Percentiles rank a stretch among this genome's conserved stretches.
Conservation (phyloP, 2,329 filamentous ascomycete genomes). For the Aureobasidium sp. region DNA sequence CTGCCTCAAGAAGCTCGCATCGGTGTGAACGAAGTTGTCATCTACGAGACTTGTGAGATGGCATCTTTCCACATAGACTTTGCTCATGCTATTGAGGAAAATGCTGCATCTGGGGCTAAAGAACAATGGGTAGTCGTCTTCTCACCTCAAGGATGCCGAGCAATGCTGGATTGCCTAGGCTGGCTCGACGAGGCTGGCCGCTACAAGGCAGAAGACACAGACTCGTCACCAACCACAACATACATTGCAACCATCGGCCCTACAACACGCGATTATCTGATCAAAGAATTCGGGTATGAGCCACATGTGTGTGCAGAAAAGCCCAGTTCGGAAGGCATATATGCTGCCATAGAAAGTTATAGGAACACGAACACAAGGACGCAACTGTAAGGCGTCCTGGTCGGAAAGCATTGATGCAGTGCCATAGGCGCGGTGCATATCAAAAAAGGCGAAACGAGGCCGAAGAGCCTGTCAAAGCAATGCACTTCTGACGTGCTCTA, state of each 20-base stretch:
- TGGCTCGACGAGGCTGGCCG: constrained; percentile 35
- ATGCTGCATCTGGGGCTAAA: constrained; percentile 17
- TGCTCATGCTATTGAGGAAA: constrained; percentile 15
- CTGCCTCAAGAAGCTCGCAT: constrained; percentile 48
- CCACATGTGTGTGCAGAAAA: constrained; percentile 73
- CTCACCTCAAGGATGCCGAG: constrained; percentile 53
- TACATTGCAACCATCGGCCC: constrained; percentile 85
- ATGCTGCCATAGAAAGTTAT: constrained; percentile 2
- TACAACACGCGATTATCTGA: constrained; percentile 73
- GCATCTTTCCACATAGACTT: constrained; percentile 67
- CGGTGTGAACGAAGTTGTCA: constrained; percentile 65
- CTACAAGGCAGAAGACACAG: constrained; percentile 19
- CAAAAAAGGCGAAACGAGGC: background rate
- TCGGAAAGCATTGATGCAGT: background rate
- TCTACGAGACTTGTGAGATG: constrained; percentile 84
- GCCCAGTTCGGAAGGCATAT: constrained; percentile 73
- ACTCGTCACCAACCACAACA: constrained; percentile 30
- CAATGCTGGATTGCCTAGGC: constrained; percentile 47
- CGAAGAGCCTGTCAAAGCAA: background rate
- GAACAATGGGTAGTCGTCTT: constrained; percentile 68
- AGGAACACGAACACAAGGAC: background rate
- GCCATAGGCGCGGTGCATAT: background rate
- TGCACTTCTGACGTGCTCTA: background rate
- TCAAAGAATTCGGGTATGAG: constrained; percentile 54
- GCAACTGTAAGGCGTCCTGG: background rate